Percentiles rank a stretch among this genome's conserved stretches.
These are phyloP conservation scores for Kodamaea ohmeri DNA, from an alignment of 1,139 yeast genomes.

Conservation along the genomic window DNA sequence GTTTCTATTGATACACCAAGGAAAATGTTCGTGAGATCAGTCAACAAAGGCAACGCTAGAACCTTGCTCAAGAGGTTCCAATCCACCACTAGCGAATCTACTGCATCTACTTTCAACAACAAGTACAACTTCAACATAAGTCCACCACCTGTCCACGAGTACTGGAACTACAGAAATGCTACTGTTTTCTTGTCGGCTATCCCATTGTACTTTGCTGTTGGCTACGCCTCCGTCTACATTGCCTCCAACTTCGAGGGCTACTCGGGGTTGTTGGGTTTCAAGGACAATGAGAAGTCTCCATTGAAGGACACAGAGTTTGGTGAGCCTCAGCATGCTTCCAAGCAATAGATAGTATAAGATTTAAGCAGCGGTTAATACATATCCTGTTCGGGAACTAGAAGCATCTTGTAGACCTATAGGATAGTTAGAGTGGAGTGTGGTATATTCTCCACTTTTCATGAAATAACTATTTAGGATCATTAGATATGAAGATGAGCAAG, in stretches of 20 bases:
- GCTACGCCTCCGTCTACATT: slow-evolving; percentile 34
- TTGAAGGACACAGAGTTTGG: slow-evolving; percentile 36
- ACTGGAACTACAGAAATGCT: slow-evolving; percentile 45
- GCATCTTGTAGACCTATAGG: no score
- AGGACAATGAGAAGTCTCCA: slow-evolving; percentile 40
- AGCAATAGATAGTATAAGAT: slow-evolving; percentile 5
- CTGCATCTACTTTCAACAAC: slow-evolving; percentile 38
- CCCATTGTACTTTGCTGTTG: slow-evolving; percentile 37
- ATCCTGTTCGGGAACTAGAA: no score
- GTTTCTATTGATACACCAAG: not conserved
- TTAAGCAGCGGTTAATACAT: no score
- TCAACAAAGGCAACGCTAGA: slow-evolving; percentile 20
- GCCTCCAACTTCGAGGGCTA: slow-evolving; percentile 31
- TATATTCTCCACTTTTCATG: no score
- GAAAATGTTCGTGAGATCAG: slow-evolving; percentile 29
- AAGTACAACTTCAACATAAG: slow-evolving; percentile 42
- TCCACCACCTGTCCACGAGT: slow-evolving; percentile 50
- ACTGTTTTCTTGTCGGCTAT: slow-evolving; percentile 37
- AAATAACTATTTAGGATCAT: no score
- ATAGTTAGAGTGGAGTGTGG: no score
- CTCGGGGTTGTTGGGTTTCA: slow-evolving; percentile 35
- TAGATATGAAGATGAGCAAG: no score
- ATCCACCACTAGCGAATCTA: slow-evolving; percentile 26
- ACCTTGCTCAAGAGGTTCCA: slow-evolving; percentile 33
- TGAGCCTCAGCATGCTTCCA: slow-evolving; percentile 31